phyloP scores from a whole-genome alignment of 805 yeast genomes.

The Maudiozyma serrabonitensis region DNA sequence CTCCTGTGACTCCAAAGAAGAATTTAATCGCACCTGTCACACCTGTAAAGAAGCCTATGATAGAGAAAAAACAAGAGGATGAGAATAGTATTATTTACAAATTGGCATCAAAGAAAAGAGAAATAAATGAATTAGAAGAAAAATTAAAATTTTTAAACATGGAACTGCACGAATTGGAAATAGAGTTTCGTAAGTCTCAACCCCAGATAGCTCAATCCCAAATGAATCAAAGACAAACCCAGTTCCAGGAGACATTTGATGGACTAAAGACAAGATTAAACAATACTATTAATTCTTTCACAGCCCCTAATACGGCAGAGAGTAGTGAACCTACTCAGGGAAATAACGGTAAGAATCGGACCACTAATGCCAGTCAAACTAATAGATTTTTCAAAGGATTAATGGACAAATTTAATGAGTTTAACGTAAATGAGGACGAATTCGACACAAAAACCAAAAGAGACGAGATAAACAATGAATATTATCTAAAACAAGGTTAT shows the following conservation, averaged over 20 bases:
- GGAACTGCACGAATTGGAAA: conserved; percentile 32
- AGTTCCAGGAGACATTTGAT: background rate
- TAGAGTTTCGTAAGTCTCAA: conserved; percentile 17
- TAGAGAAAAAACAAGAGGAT: background rate
- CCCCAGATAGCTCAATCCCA: conserved; percentile 1
- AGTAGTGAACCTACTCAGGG: background rate
- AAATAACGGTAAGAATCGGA: background rate
- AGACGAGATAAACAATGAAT: conserved; percentile 10
- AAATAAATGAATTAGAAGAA: conserved; percentile 40
- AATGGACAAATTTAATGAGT: conserved; percentile 25
- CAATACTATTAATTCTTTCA: background rate
- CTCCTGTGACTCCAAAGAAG: conserved; percentile 4
- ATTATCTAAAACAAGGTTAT: conserved; percentile 18
- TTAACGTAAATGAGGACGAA: conserved; percentile 25
- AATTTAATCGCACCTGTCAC: background rate
- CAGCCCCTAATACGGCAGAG: background rate
- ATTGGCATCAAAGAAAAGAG: conserved; percentile 45
- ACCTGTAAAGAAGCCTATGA: background rate
- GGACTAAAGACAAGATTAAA: background rate
- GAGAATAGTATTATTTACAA: conserved; percentile 25
- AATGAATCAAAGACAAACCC: background rate
- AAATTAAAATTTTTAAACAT: conserved; percentile 30
- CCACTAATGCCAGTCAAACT: background rate
- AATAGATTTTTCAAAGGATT: conserved; percentile 14
- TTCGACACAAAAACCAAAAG: conserved; percentile 16